Evolutionary conservation across 2,329 filamentous ascomycete species (phyloP), one percentile per base, ranked within the genome.

Genomic region (Colletotrichum eleusines): DNA sequence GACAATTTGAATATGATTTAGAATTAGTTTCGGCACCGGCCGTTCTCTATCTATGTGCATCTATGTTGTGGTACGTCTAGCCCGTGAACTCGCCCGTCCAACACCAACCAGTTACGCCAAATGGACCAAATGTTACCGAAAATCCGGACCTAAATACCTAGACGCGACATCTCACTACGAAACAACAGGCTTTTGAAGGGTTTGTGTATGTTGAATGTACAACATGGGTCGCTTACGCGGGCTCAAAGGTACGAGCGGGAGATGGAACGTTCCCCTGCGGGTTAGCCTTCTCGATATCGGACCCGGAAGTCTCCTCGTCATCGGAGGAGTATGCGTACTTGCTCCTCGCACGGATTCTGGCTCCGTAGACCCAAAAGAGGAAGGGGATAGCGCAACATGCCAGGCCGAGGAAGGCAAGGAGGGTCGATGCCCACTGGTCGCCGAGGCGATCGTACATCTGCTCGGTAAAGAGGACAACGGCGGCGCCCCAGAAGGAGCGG

Each of bases 331-430:
- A 97, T 0, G 94, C 94, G 77, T 89, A 97, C 79, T 89, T 91
- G 76, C 90, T 93, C 69, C 86, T 84, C 66, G 83, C 84, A 6
- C 94, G 86, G 74, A 97, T 97, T 6, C 79, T 79, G 20, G 90
- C 92, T 4, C 94, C 94, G 75, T 89, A 94, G 76, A 84, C 89
- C 85, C 92, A 97, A 81, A 97, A 97, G 33, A 93, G 80, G 78
- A 91, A 97, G 0, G 94, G 94, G 74, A 97, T 97, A 0, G 85
- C 88, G 78, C 94, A 97, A 82, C 94, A 97, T 0, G 88, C 91
- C 7, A 97, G 82, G 20, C 87, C 89, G 74, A 97, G 85, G 75
- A 95, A 95, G 0, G 88, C 93, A 11, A 96, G 82, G 12, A 96
- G 84, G 0, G 87, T 86, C 60, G 89, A 90, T 0, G 93, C 93